Base-by-base conservation (phyloP, 306 rosid genomes). In the Cicer arietinum region DNA sequence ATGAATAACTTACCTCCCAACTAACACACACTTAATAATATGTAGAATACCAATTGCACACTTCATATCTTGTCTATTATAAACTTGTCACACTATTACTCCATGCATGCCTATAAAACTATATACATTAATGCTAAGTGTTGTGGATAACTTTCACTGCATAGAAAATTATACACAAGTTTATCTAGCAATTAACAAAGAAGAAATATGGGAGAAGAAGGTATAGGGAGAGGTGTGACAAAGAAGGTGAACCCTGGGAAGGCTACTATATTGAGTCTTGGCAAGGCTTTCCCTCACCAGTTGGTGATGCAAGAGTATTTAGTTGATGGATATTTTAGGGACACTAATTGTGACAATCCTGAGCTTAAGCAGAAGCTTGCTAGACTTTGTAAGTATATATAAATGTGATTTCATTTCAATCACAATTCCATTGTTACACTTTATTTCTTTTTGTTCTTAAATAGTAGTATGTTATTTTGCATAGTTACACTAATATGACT, bases 281-380 rank as follows among this genome's bases (percentile, higher is more conserved):
- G 98, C 44, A 94, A 91, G 75, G 98, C 97, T 53, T 91, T 94
- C 75, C 98, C 98, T 70, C 97, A 89, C 75, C 98, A 94, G 77
- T 94, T 91, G 68, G 92, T 91, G 48, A 88, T 90, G 91, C 98
- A 91, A 80, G 98, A 94, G 42, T 94, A 82, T 67, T 84, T 94
- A 41, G 98, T 94, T 58, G 97, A 94, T 45, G 93, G 97, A 42
- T 94, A 94, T 79, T 94, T 94, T 81, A 89, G 80, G 74, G 90
- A 86, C 80, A 90, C 97, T 58, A 94, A 92, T 72, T 91, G 97
- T 72, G 92, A 91, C 65, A 90, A 89, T 84, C 89, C 88, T 35
- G 87, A 87, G 9, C 98, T 94, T 86, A 91, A 88, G 82, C 82
- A 84, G 48, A 94, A 94, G 73, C 92, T 94, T 13, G 39, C 93